phyloP scores from a whole-genome alignment of 169 alveolate species.

The Cryptosporidium ubiquitum region DNA sequence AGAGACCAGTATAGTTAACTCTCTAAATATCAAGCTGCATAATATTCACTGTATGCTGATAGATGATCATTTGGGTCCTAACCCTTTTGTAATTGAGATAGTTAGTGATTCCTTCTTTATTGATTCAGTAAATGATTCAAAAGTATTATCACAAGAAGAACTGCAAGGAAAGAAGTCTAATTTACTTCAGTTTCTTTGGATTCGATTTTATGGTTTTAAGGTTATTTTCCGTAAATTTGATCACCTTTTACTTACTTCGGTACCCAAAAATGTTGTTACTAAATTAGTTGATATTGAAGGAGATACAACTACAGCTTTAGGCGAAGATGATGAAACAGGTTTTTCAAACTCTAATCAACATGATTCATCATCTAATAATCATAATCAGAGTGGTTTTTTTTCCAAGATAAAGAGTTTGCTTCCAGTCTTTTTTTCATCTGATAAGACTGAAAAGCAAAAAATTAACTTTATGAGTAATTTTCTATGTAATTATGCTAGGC shows the following conservation, averaged over 20 bases:
- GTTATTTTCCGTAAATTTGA: slow-evolving; percentile 46
- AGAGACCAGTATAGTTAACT: slow-evolving; percentile 81
- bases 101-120: slow-evolving; percentile 9
- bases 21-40: slow-evolving; percentile 79
- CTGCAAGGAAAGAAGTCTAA: slow-evolving; percentile 69
- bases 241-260: slow-evolving; percentile 24
- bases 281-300: slow-evolving; percentile 24
- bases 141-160: slow-evolving; percentile 66
- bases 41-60: slow-evolving; percentile 80
- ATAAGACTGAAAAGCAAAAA: slow-evolving; percentile 11
- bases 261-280: slow-evolving; percentile 42
- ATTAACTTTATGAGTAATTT: slow-evolving; percentile 17
- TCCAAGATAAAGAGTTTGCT: slow-evolving; percentile 7
- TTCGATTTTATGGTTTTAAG: slow-evolving; percentile 76
- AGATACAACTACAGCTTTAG: slow-evolving; percentile 1
- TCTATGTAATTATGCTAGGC: background rate
- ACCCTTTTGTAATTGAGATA: slow-evolving; percentile 83
- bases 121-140: slow-evolving; percentile 15
- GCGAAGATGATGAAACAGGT: slow-evolving; percentile 5
- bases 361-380: background rate
- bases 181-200: slow-evolving; percentile 78
- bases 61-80: slow-evolving; percentile 82
- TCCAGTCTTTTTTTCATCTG: slow-evolving; percentile 17
- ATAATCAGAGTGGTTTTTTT: background rate
- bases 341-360: background rate